These are phyloP conservation scores for Trichomonascaceae sp. DNA, from an alignment of 1,139 yeast species.

Conservation along the genomic window DNA sequence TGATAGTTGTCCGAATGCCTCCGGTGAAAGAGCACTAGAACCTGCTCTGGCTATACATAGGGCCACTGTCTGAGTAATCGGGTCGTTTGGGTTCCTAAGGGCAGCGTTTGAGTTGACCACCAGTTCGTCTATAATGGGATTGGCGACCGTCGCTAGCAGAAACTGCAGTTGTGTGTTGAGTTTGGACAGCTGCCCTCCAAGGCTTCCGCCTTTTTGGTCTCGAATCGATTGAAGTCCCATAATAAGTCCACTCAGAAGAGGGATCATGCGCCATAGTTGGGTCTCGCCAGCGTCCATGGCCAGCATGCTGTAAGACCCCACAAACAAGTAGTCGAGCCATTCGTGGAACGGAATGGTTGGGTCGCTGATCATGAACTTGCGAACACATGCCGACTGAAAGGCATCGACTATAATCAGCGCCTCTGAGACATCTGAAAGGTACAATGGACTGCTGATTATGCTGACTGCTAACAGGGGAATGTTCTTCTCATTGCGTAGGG, in stretches of 20 bases:
- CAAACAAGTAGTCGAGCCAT: conserved; percentile 34
- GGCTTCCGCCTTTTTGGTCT: no score
- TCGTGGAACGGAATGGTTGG: conserved; percentile 44
- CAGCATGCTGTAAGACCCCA: conserved; percentile 1
- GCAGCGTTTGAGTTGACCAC: not conserved
- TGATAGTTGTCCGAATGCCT: not conserved
- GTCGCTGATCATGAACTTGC: conserved; percentile 44
- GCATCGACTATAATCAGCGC: conserved; percentile 23
- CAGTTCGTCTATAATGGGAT: not conserved
- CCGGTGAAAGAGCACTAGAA: not conserved
- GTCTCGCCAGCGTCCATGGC: conserved; percentile 8
- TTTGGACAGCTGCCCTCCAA: not conserved
- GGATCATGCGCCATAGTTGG: conserved; percentile 46
- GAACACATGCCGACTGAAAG: conserved; percentile 31
- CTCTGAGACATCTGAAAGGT: conserved; percentile 9
- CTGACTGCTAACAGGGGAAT: conserved; percentile 38
- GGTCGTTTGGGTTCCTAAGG: not conserved
- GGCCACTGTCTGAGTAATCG: not conserved
- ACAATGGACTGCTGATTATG: conserved; percentile 33
- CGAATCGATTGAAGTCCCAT: conserved; percentile 4
- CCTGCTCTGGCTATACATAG: not conserved
- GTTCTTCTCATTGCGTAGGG: conserved; percentile 44
- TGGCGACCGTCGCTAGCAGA: not conserved
- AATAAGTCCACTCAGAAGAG: conserved; percentile 41
- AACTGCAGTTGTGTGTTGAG: not conserved